Percentiles rank a stretch among this genome's conserved stretches.
Conservation (phyloP, 75 land plant genomes). For the Pinus taeda region DNA sequence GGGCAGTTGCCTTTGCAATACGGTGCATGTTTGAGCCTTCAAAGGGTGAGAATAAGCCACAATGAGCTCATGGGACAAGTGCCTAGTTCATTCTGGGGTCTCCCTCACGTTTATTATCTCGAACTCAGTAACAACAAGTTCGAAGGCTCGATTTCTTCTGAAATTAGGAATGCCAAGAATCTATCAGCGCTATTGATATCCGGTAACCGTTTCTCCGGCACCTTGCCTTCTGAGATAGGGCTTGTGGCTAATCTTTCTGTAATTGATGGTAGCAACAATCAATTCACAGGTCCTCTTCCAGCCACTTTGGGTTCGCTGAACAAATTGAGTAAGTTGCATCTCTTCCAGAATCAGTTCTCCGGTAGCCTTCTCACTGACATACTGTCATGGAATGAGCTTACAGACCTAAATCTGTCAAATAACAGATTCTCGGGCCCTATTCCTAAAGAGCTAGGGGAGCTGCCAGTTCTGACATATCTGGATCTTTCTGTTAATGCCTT, state of each 20-base stretch:
- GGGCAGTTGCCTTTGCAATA: conserved; percentile 45
- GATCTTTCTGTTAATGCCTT: conserved; percentile 36
- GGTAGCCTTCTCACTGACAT: conserved; percentile 34
- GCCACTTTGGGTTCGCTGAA: conserved; percentile 19
- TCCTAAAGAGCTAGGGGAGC: conserved; percentile 29
- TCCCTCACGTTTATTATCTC: conserved; percentile 24
- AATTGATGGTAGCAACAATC: conserved; percentile 22
- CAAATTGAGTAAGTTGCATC: conserved; percentile 28
- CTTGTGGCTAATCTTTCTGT: conserved; percentile 3
- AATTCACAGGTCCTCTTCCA: conserved; percentile 38
- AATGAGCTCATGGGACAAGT: conserved; percentile 47
- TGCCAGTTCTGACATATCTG: conserved; percentile 38
- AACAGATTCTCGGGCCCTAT: conserved; percentile 50
- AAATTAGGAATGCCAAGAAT: conserved; percentile 21
- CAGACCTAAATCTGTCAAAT: conserved; percentile 39
- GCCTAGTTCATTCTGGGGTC: conserved; percentile 48
- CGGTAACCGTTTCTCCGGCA: conserved; percentile 42
- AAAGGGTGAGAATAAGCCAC: conserved; percentile 30
- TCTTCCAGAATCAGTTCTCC: conserved; percentile 28
- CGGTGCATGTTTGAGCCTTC: conserved; percentile 44
- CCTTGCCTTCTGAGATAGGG: conserved; percentile 36
- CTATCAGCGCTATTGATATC: conserved; percentile 23
- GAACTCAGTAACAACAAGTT: conserved; percentile 44
- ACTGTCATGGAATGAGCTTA: conserved; percentile 23
- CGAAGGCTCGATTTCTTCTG: conserved; percentile 37